Evolutionary conservation across 768 basidiomycete species (phyloP).

Genomic region (Pholiota microspora): DNA sequence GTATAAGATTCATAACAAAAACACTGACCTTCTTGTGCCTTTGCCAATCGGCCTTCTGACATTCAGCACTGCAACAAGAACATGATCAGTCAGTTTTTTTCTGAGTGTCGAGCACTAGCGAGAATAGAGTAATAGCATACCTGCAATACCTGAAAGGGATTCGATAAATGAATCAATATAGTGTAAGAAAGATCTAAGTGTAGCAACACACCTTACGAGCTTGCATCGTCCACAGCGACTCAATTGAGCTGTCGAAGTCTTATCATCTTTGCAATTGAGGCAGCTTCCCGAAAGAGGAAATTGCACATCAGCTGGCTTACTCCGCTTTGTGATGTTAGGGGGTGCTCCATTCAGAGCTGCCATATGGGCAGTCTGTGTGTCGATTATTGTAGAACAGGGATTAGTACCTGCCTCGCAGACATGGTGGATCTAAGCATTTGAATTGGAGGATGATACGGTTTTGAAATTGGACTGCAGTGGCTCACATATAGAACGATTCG

Average conservation of each 20-base stretch:
- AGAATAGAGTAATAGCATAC: neutral
- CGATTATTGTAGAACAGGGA: neutral
- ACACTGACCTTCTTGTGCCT: neutral
- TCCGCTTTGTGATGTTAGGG: neutral
- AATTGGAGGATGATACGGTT: conserved; percentile 3
- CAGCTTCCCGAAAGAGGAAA: neutral
- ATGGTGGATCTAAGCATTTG: neutral
- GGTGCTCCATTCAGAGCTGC: neutral
- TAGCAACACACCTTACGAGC: neutral
- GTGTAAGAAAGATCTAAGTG: too few relatives aligned
- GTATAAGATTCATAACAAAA: neutral
- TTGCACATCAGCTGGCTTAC: neutral
- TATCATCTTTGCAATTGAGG: neutral
- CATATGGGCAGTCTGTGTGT: neutral
- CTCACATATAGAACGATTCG: conserved; percentile 1
- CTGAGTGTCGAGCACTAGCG: too few relatives aligned
- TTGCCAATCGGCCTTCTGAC: neutral
- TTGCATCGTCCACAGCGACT: conserved; percentile 7
- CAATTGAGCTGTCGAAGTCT: neutral
- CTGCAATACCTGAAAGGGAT: neutral
- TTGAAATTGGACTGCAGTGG: too few relatives aligned
- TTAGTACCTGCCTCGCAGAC: neutral
- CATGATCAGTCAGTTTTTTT: neutral
- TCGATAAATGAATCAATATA: neutral
- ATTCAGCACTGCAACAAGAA: neutral